Base-by-base conservation (phyloP, 176 grass and related monocot genomes). In the Coix lacrymajobi region DNA sequence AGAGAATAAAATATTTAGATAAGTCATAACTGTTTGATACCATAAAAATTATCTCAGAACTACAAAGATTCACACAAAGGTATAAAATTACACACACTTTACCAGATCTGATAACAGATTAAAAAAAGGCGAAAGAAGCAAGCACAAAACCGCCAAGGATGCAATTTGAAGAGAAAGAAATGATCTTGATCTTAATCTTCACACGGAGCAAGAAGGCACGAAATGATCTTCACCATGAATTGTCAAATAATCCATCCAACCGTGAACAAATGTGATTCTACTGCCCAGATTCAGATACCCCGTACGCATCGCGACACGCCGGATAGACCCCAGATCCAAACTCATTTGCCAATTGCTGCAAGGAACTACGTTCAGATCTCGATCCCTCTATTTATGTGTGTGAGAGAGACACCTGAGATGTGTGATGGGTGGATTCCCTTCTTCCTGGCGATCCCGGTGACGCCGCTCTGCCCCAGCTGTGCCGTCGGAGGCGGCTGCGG, bases 361-460 rank as follows among this genome's bases (percentile, higher is more conserved):
- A 29, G 17, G 37, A 22, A 60, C 7, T 38, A 64, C 29, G 57
- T 24, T 43, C 74, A 28, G 73, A 94, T 79, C 66, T 52, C 49
- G 8, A 52, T 20, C 6, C 49, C 19, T 38, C 6, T 38, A 52
- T 52, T 52, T 20, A 52, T 58, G 58, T 38, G 62, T 71, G 36
- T 15, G 37, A 40, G 14, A 9, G 13, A 76, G 66, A 24, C 58
- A 97, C 95, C 95, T 82, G 95, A 97, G 78, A 92, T 83, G 76
- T 97, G 95, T 15, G 95, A 94, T 8, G 92, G 88, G 52, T 94
- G 84, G 69, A 97, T 64, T 48, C 85, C 85, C 69, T 94, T 92
- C 88, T 92, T 97, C 66, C 81, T 80, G 28, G 92, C 81, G 54
- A 97, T 78, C 24, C 87, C 85, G 3, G 68, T 36, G 44, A 62